Evolutionary conservation across 306 rosid genomes (phyloP), one percentile per base, ranked within the genome.

Genomic region (Corylus avellana): DNA sequence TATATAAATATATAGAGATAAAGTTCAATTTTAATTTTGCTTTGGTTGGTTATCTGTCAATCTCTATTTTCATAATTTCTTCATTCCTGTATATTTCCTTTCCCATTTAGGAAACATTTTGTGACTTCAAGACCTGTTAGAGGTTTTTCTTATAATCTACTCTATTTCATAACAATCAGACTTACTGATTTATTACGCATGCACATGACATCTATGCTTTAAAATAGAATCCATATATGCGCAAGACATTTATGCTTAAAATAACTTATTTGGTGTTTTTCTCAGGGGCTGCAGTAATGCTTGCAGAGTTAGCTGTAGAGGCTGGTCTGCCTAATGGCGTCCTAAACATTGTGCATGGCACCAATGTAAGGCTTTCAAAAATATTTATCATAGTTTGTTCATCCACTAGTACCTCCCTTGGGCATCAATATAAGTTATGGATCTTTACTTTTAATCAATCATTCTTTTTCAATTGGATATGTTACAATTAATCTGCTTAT

Each of bases 321-420:
- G 96, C 96, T 83, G 96, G 96, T 78, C 55, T 91, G 79, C 96
- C 96, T 20, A 59, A 89, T 72, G 96, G 96, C 62, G 96, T 91
- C 80, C 78, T 91, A 79, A 91, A 89, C 82, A 79, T 91, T 75
- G 92, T 91, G 82, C 96, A 91, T 46, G 96, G 96, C 27, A 89
- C 91, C 50, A 77, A 88, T 85, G 97, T 91, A 86, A 57, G 90
- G 68, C 37, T 54, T 22, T 27, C 12, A 3, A 63, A 12, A 12
- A 42, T 39, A 1, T 68, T 10, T 42, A 39, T 42, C 29, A 68
- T 5, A 42, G 48, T 8, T 67, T 67, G 16, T 67, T 67, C 72
- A 10, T 7, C 70, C 46, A 64, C 37, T 64, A 7, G 35, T 64
- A 16, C 70, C 70, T 64, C 44, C 46, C 70, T 66, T 37, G 20